Percentiles rank a stretch among this genome's conserved stretches.
Evolutionary conservation across 768 basidiomycete species (phyloP).

Genomic region (Chalciporus pseudorubinellus): DNA sequence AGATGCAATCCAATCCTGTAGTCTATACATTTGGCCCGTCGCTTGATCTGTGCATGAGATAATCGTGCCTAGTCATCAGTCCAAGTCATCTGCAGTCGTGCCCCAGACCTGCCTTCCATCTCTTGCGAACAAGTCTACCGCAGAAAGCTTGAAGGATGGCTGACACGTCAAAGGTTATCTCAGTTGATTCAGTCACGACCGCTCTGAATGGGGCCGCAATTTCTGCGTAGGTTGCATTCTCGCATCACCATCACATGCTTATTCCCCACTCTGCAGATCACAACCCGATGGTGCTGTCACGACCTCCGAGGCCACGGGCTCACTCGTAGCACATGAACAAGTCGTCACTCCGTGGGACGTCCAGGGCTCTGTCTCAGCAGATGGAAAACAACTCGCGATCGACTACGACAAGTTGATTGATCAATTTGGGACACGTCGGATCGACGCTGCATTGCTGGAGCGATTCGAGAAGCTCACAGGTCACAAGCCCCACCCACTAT

Average conservation of each 20-base stretch:
- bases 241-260: not conserved
- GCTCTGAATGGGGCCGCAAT: slow-evolving; percentile 27
- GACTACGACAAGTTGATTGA: slow-evolving; percentile 95
- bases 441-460: slow-evolving; percentile 74
- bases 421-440: slow-evolving; percentile 87
- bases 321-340: slow-evolving; percentile 50
- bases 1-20: not conserved
- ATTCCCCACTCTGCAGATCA: slow-evolving; percentile 10
- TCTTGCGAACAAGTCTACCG: not conserved
- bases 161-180: slow-evolving; percentile 20
- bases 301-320: slow-evolving; percentile 13
- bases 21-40: slow-evolving; percentile 1
- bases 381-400: slow-evolving; percentile 90
- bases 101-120: too few species aligned
- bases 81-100: not conserved
- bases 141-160: slow-evolving; percentile 14
- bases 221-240: slow-evolving; percentile 14
- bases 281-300: slow-evolving; percentile 24
- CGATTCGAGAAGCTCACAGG: slow-evolving; percentile 93
- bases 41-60: not conserved
- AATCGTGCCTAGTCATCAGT: not conserved
- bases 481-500: slow-evolving; percentile 78
- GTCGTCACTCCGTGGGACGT: slow-evolving; percentile 98
- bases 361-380: slow-evolving; percentile 80
- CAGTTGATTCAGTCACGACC: slow-evolving; percentile 28